These are phyloP conservation scores for Cryptosporidium ryanae DNA, from an alignment of 169 alveolate genomes.

Conservation along the genomic window DNA sequence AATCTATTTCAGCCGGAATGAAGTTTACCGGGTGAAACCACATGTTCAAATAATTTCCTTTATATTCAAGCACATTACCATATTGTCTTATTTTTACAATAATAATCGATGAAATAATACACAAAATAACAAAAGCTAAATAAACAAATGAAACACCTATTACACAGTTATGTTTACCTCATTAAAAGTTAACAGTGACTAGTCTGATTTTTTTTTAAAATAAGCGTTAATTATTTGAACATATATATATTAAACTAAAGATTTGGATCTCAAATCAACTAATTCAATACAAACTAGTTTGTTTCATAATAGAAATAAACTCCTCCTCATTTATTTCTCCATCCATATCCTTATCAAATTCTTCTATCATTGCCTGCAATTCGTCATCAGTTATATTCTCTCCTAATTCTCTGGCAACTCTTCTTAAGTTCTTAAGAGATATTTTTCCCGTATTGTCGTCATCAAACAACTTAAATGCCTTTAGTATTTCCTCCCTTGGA, in stretches of 20 bases:
- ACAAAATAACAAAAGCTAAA: neutral
- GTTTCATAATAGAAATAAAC: constrained; percentile 97
- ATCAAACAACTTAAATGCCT: constrained; percentile 94
- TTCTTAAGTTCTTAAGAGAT: constrained; percentile 90
- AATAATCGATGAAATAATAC: neutral
- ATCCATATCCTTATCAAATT: constrained; percentile 98
- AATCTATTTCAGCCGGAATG: constrained; percentile 71
- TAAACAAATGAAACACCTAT: neutral
- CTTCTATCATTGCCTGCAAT: constrained; percentile 97
- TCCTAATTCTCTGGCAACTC: constrained; percentile 98
- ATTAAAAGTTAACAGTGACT: neutral
- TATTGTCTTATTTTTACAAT: too few relatives aligned
- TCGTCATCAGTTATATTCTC: constrained; percentile 98
- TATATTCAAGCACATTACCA: too few relatives aligned
- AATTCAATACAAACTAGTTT: constrained; percentile 92
- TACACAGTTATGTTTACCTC: neutral
- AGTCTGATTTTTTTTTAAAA: neutral
- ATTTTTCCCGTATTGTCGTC: constrained; percentile 96
- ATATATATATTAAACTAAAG: constrained; percentile 3
- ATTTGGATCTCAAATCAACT: neutral
- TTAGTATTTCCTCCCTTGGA: constrained; percentile 90
- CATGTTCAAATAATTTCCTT: neutral
- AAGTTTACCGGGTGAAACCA: constrained; percentile 40
- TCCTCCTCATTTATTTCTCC: constrained; percentile 97
- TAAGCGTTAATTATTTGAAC: constrained; percentile 36